Conservation (phyloP, 441 rosid species). For the Eruca vesicaria region DNA sequence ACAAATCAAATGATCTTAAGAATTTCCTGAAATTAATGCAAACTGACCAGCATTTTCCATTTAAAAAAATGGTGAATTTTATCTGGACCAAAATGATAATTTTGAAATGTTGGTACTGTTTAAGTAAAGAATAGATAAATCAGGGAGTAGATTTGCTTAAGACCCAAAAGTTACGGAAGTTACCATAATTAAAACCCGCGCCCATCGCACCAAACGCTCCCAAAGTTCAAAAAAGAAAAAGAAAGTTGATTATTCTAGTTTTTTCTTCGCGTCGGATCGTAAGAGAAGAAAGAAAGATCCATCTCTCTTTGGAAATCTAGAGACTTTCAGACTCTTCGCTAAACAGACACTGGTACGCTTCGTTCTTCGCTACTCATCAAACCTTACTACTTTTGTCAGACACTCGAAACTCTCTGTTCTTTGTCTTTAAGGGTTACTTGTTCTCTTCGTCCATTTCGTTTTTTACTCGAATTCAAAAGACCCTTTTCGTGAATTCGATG, state of each 20-base stretch:
- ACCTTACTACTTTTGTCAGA: too few species aligned
- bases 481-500: too few species aligned
- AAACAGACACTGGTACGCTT: constrained; percentile 27
- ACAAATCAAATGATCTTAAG: neutral
- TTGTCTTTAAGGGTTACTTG: too few species aligned
- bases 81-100: neutral
- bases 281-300: constrained; percentile 1
- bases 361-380: too few species aligned
- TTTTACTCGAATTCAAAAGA: too few species aligned
- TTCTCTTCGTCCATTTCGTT: too few species aligned
- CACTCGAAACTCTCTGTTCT: too few species aligned
- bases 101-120: neutral
- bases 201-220: constrained; percentile 29
- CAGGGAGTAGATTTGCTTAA: neutral
- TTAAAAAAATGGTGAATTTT: neutral
- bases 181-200: constrained; percentile 29
- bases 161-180: constrained; percentile 25
- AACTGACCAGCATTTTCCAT: constrained; percentile 4
- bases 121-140: neutral
- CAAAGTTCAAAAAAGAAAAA: constrained; percentile 23
- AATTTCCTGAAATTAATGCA: neutral
- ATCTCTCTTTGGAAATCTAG: neutral
- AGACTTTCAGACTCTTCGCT: neutral
- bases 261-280: constrained; percentile 26
- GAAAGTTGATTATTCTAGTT: constrained; percentile 3